A percentile compares a stretch with the other conserved stretches of the same genome.
phyloP scores from a whole-genome alignment of 2,329 filamentous ascomycete species.

The Drechslerella coelobrocha region DNA sequence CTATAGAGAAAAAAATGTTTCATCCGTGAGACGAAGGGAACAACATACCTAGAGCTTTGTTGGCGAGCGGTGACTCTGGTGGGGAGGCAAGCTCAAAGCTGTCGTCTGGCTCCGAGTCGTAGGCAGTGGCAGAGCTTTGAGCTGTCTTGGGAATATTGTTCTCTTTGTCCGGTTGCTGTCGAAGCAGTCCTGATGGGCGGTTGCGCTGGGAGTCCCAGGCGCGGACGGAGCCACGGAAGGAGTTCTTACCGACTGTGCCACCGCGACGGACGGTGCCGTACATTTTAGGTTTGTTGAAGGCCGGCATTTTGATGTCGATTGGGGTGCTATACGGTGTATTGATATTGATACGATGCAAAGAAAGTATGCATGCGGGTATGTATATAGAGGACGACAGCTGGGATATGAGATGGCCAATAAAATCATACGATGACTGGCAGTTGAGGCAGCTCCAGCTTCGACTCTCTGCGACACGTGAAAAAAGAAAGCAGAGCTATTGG shows the following conservation, averaged over 20 bases:
- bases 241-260: conserved; percentile 10
- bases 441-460: too few relatives aligned
- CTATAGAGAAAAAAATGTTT: conserved; percentile 1
- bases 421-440: too few relatives aligned
- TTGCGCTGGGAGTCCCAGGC: conserved; percentile 44
- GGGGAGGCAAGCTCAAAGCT: conserved; percentile 41
- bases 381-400: too few relatives aligned
- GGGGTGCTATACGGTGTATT: too few relatives aligned
- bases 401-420: too few relatives aligned
- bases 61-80: conserved; percentile 24
- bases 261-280: conserved; percentile 47
- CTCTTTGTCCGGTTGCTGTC: conserved; percentile 12
- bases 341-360: too few relatives aligned
- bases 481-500: too few relatives aligned
- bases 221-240: conserved; percentile 36
- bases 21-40: neutral
- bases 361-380: too few relatives aligned
- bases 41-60: conserved; percentile 17
- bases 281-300: conserved; percentile 15
- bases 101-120: neutral
- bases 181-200: conserved; percentile 20
- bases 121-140: neutral
- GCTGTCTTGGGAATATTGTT: neutral
- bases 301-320: conserved; percentile 3
- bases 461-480: too few relatives aligned